These are phyloP conservation scores for Kuraishia hungarica DNA, from an alignment of 805 yeast genomes.

Conservation along the genomic window DNA sequence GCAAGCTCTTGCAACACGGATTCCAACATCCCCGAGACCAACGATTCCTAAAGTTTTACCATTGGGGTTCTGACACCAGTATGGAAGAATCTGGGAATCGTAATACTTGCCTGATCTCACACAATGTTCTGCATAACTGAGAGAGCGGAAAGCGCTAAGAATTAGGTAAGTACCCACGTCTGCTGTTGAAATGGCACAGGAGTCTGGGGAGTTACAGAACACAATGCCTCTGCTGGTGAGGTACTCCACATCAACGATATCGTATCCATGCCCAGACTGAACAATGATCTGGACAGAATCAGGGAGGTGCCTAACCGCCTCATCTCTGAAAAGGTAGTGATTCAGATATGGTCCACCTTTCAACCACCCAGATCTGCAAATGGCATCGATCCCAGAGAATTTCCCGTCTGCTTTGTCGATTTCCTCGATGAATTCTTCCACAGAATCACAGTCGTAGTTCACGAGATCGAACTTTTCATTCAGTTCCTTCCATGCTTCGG, in stretches of 20 bases:
- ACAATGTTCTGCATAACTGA: conserved; percentile 29
- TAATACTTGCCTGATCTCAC: conserved; percentile 24
- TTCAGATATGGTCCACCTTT: conserved; percentile 28
- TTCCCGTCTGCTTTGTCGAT: conserved; percentile 25
- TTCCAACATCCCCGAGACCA: conserved; percentile 41
- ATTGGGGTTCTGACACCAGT: conserved; percentile 29
- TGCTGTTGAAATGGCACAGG: conserved; percentile 30
- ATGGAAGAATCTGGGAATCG: conserved; percentile 20
- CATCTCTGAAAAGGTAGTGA: conserved; percentile 25
- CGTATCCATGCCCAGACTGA: conserved; percentile 32
- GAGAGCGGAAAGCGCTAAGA: conserved; percentile 24
- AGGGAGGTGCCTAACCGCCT: conserved; percentile 23
- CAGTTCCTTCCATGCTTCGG: conserved; percentile 25
- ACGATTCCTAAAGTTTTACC: conserved; percentile 36
- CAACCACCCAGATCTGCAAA: conserved; percentile 30
- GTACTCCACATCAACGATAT: conserved; percentile 28
- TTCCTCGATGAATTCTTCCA: conserved; percentile 26
- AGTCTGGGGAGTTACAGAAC: conserved; percentile 30
- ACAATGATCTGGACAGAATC: conserved; percentile 25
- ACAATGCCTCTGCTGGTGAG: conserved; percentile 22
- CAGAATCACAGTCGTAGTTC: conserved; percentile 22
- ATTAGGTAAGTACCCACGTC: conserved; percentile 27
- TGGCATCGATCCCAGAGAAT: conserved; percentile 25
- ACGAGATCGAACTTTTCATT: conserved; percentile 28
- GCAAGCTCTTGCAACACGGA: conserved; percentile 31